These are phyloP conservation scores for Phellinidium pouzarii DNA, from an alignment of 1,284 basidiomycete genomes.

Conservation along the genomic window DNA sequence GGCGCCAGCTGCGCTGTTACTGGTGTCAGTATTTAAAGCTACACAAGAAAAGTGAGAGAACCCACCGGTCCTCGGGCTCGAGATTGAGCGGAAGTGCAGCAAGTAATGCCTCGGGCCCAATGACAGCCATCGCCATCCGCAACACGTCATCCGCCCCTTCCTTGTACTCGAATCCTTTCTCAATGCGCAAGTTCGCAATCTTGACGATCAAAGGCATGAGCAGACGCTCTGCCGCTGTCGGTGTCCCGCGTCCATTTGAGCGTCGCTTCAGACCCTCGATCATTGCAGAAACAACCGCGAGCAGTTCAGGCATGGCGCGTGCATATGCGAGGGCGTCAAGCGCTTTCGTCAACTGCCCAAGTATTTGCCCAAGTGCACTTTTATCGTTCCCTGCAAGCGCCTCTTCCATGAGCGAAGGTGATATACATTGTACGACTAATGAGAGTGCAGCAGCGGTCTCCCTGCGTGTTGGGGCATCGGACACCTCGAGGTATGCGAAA, in stretches of 20 bases:
- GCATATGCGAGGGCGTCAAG: constrained; percentile 66
- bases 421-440: constrained; percentile 63
- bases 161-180: constrained; percentile 87
- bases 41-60: constrained; percentile 1
- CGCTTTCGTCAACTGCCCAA: constrained; percentile 57
- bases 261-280: constrained; percentile 40
- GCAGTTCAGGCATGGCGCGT: constrained; percentile 64
- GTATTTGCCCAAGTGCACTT: constrained; percentile 53
- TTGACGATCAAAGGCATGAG: constrained; percentile 69
- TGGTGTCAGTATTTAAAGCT: constrained; percentile 2
- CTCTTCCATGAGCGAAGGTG: constrained; percentile 49
- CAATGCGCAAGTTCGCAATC: constrained; percentile 69
- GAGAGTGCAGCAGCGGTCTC: constrained; percentile 61
- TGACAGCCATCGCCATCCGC: constrained; percentile 75
- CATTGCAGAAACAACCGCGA: constrained; percentile 55
- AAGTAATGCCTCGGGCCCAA: constrained; percentile 82
- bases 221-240: constrained; percentile 66
- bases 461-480: constrained; percentile 47
- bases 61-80: constrained; percentile 71
- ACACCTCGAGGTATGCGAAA: constrained; percentile 70
- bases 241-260: constrained; percentile 31
- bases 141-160: constrained; percentile 82
- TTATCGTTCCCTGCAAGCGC: constrained; percentile 46
- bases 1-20: constrained; percentile 46
- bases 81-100: constrained; percentile 80